phyloP scores from a whole-genome alignment of 345 rosid genomes.

The Iberis pinnata region DNA sequence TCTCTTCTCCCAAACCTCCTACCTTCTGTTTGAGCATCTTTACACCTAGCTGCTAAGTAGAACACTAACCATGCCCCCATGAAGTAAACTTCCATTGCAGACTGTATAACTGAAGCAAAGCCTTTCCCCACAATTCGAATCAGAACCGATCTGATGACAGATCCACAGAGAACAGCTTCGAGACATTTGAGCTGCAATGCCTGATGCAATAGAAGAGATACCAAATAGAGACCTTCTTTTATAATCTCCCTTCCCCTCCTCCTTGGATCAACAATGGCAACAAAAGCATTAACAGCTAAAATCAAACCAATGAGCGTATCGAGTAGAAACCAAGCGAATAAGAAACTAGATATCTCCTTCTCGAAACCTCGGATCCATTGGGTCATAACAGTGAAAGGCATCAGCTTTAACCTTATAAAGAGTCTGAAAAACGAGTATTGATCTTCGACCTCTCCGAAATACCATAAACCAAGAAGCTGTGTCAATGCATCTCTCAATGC shows the following conservation, averaged over 20 bases:
- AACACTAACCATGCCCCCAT: slow-evolving; percentile 86
- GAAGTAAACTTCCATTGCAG: slow-evolving; percentile 73
- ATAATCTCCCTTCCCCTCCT: slow-evolving; percentile 81
- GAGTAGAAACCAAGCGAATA: slow-evolving; percentile 70
- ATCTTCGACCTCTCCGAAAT: slow-evolving; percentile 81
- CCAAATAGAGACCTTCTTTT: slow-evolving; percentile 75
- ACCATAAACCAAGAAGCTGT: slow-evolving; percentile 83
- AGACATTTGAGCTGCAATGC: slow-evolving; percentile 74
- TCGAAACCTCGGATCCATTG: slow-evolving; percentile 82
- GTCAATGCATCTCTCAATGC: slow-evolving; percentile 84
- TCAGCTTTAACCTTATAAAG: slow-evolving; percentile 76
- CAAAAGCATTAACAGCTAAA: slow-evolving; percentile 78
- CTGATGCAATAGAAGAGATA: slow-evolving; percentile 60
- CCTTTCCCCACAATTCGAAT: slow-evolving; percentile 44
- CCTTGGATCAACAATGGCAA: slow-evolving; percentile 74
- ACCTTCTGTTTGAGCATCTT: slow-evolving; percentile 60
- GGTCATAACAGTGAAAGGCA: slow-evolving; percentile 79
- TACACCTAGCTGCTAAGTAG: slow-evolving; percentile 65
- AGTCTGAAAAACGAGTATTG: slow-evolving; percentile 79
- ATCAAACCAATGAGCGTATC: slow-evolving; percentile 62
- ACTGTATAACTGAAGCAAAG: slow-evolving; percentile 57
- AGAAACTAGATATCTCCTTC: slow-evolving; percentile 78
- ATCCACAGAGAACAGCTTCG: slow-evolving; percentile 76
- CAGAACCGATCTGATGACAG: slow-evolving; percentile 55
- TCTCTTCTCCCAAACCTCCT: slow-evolving; percentile 82